Percentiles rank a stretch among this genome's conserved stretches.
Conservation (phyloP, 768 basidiomycete species). For the Suillus subluteus region DNA sequence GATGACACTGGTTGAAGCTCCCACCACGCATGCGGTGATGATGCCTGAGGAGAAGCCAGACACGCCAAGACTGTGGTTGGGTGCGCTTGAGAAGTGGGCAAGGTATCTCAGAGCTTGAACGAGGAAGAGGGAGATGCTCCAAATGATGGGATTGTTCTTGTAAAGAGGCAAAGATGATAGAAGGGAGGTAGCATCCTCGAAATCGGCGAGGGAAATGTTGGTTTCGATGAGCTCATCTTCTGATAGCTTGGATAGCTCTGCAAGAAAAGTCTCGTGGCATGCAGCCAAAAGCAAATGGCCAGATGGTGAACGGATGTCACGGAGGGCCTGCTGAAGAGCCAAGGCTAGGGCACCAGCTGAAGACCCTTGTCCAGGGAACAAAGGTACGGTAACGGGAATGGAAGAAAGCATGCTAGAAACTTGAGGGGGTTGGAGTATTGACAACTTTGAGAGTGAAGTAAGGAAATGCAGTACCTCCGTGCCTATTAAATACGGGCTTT, state of each 20-base stretch:
- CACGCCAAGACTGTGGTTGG: slow-evolving; percentile 39
- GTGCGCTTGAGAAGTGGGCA: slow-evolving; percentile 36
- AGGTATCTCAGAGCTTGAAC: slow-evolving; percentile 58
- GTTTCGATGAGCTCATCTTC: slow-evolving; percentile 35
- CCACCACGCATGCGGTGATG: slow-evolving; percentile 55
- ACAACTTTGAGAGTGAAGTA: background rate
- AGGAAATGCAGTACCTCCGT: background rate
- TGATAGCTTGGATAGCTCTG: slow-evolving; percentile 53
- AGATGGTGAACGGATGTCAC: slow-evolving; percentile 44
- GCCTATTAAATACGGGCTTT: background rate
- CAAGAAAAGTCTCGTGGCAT: slow-evolving; percentile 52
- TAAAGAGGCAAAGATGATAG: slow-evolving; percentile 42
- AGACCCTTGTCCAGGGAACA: slow-evolving; percentile 63
- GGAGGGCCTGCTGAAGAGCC: slow-evolving; percentile 42
- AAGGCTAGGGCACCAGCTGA: slow-evolving; percentile 34
- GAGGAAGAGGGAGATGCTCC: slow-evolving; percentile 52
- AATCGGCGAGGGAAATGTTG: slow-evolving; percentile 49
- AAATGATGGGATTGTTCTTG: slow-evolving; percentile 50
- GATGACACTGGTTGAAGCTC: slow-evolving; percentile 42
- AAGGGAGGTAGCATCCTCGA: slow-evolving; percentile 42
- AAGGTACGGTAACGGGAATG: slow-evolving; percentile 36
- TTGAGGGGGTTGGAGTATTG: background rate
- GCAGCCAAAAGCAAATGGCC: slow-evolving; percentile 52
- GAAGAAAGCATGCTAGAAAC: background rate
- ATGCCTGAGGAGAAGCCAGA: slow-evolving; percentile 63